phyloP scores from a whole-genome alignment of 805 yeast genomes.

The Osmozyma mogii region DNA sequence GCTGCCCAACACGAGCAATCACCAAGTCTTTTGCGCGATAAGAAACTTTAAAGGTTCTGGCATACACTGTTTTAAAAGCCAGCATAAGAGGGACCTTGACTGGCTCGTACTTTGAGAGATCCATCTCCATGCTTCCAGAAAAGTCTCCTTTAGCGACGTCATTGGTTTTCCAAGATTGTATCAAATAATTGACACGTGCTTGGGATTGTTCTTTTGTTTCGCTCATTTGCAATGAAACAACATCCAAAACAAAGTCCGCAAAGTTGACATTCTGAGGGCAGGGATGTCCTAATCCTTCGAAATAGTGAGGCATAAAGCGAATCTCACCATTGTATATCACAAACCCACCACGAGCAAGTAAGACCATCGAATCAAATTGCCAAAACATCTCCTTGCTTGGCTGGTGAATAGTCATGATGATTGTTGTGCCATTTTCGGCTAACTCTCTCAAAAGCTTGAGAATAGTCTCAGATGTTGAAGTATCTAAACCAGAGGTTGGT shows the following conservation, averaged over 20 bases:
- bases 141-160: conserved; percentile 20
- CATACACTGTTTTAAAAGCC: conserved; percentile 23
- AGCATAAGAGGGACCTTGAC: conserved; percentile 13
- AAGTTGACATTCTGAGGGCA: conserved; percentile 59
- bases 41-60: conserved; percentile 28
- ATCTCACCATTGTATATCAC: conserved; percentile 63
- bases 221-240: conserved; percentile 41
- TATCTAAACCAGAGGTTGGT: conserved; percentile 84
- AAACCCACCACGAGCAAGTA: conserved; percentile 66
- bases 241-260: conserved; percentile 69
- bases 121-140: not conserved
- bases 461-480: conserved; percentile 67
- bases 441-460: conserved; percentile 50
- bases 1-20: conserved; percentile 57
- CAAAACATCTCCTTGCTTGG: conserved; percentile 63
- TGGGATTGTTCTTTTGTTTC: conserved; percentile 17
- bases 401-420: conserved; percentile 73
- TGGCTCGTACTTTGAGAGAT: not conserved
- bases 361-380: conserved; percentile 60
- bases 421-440: conserved; percentile 58
- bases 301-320: conserved; percentile 37
- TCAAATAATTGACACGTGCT: conserved; percentile 18
- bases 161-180: conserved; percentile 25
- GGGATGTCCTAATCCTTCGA: conserved; percentile 40
- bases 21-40: conserved; percentile 44